These are phyloP conservation scores for Ophiostoma piceae DNA, from an alignment of 2,329 filamentous ascomycete species.

Conservation along the genomic window DNA sequence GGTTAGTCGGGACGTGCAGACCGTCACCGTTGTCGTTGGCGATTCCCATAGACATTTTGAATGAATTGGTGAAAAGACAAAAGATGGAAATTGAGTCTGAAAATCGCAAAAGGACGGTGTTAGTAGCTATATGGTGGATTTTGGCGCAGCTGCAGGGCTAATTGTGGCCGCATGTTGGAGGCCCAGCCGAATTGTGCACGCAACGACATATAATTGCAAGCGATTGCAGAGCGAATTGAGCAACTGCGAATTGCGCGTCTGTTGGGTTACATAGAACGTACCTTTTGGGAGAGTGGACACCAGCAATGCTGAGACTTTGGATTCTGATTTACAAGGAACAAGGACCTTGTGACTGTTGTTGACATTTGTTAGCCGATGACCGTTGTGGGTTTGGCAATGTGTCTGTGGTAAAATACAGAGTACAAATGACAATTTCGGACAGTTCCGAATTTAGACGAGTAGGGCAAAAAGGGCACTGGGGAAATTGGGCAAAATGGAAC, in stretches of 20 bases:
- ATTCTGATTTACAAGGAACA: background rate
- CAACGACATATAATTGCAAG: background rate
- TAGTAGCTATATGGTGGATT: background rate
- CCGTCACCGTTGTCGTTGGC: background rate
- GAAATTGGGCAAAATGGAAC: background rate
- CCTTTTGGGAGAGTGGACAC: background rate
- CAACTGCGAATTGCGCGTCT: conserved; percentile 3
- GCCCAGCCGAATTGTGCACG: background rate
- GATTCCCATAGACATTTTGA: background rate
- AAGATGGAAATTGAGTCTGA: background rate
- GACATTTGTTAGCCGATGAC: background rate
- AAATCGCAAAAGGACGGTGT: background rate
- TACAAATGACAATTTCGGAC: background rate
- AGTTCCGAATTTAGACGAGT: background rate
- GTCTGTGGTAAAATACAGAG: background rate
- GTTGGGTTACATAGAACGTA: conserved; percentile 3
- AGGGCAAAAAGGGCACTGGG: background rate
- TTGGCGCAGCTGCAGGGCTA: background rate
- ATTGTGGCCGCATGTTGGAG: background rate
- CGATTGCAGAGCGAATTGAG: background rate
- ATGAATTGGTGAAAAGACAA: background rate
- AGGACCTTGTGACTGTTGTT: background rate
- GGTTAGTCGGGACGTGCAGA: background rate
- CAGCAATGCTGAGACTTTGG: background rate
- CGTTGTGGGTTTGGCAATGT: background rate